A percentile compares a stretch with the other conserved stretches of the same genome.
Evolutionary conservation across 1,284 basidiomycete species (phyloP).

Genomic region (Leccinum pachyderme): DNA sequence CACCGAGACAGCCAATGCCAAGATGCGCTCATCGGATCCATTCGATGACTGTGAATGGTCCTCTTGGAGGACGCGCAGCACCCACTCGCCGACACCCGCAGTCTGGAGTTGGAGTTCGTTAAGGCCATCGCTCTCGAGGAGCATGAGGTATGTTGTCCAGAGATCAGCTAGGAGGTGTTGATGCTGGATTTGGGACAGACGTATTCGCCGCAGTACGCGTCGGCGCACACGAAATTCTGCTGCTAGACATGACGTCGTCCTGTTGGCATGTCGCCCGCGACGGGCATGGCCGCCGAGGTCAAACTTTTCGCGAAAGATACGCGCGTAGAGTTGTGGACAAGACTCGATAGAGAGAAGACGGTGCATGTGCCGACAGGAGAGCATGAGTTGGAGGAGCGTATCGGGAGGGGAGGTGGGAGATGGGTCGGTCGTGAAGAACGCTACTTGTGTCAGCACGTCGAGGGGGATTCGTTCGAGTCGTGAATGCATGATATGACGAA

Average conservation of each 20-base stretch:
- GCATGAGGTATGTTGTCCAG: constrained; percentile 51
- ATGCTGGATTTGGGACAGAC: constrained; percentile 34
- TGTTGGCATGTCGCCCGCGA: constrained; percentile 23
- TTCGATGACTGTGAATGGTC: constrained; percentile 4
- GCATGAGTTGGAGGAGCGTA: constrained; percentile 42
- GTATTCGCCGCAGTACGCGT: constrained; percentile 44
- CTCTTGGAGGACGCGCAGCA: constrained; percentile 27
- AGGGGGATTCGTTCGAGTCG: constrained; percentile 45
- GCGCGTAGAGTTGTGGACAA: constrained; percentile 62
- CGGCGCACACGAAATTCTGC: constrained; percentile 45
- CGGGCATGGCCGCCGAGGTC: constrained; percentile 45
- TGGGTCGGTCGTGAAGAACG: constrained; percentile 41
- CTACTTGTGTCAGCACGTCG: constrained; percentile 54
- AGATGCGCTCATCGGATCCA: constrained; percentile 16
- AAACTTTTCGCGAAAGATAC: constrained; percentile 55
- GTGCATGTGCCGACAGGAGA: constrained; percentile 45
- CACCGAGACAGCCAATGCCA: constrained; percentile 33
- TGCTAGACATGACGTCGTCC: constrained; percentile 47
- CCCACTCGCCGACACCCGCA: constrained; percentile 38
- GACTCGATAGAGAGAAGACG: constrained; percentile 39
- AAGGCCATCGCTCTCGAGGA: constrained; percentile 45
- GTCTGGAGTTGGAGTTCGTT: constrained; percentile 43
- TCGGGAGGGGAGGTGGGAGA: constrained; percentile 37
- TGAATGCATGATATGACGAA: constrained; percentile 39
- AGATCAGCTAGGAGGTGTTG: constrained; percentile 40